Evolutionary conservation across 2,329 filamentous ascomycete species (phyloP).

Genomic region (Onygenales sp.): DNA sequence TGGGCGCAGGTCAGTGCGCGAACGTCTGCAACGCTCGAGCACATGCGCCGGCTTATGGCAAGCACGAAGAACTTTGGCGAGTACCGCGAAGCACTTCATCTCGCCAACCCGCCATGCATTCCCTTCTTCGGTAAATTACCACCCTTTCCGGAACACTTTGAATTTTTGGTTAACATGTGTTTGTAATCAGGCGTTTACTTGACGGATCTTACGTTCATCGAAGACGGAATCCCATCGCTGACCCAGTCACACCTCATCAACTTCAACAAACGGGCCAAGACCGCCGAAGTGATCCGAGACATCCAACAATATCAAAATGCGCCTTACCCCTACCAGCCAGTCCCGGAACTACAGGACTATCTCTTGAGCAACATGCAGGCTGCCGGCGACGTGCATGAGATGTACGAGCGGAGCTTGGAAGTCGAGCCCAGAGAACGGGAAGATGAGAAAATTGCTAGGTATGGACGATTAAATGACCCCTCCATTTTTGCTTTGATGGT

Average conservation of each 20-base stretch:
- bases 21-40: slow-evolving; percentile 70
- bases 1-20: slow-evolving; percentile 90
- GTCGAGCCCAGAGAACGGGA: slow-evolving; percentile 93
- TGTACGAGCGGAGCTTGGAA: slow-evolving; percentile 94
- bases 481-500: slow-evolving; percentile 10
- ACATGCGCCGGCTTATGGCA: slow-evolving; percentile 89
- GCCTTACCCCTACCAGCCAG: slow-evolving; percentile 82
- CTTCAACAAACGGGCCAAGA: slow-evolving; percentile 96
- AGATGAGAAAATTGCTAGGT: slow-evolving; percentile 99
- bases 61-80: slow-evolving; percentile 98
- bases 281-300: slow-evolving; percentile 93
- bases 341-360: slow-evolving; percentile 90
- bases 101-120: slow-evolving; percentile 91
- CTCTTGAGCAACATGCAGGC: slow-evolving; percentile 94
- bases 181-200: slow-evolving; percentile 69
- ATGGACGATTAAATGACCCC: slow-evolving; percentile 13
- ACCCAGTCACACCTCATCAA: slow-evolving; percentile 97
- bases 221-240: slow-evolving; percentile 92
- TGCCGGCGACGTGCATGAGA: slow-evolving; percentile 93
- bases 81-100: slow-evolving; percentile 86
- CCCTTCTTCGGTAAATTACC: slow-evolving; percentile 77
- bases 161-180: slow-evolving; percentile 11
- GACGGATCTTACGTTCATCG: slow-evolving; percentile 95
- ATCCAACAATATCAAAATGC: slow-evolving; percentile 99
- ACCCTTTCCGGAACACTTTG: not conserved